Evolutionary conservation across 2,329 filamentous ascomycete species (phyloP).

Genomic region (Colletotrichum sp.): DNA sequence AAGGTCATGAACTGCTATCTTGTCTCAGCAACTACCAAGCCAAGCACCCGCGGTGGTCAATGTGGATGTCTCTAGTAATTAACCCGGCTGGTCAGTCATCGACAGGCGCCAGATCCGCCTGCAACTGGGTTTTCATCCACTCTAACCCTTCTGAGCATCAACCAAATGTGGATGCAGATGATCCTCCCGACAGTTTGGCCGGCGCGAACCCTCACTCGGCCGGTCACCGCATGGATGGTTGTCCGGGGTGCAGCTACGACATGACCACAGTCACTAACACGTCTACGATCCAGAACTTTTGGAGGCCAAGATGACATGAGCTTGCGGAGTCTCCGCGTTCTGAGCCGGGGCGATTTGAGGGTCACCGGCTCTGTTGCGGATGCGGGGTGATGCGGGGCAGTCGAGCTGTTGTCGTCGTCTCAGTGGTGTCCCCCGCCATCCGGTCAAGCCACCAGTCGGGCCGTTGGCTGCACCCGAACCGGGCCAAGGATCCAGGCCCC

Average conservation of each 20-base stretch:
- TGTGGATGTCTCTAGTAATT: neutral
- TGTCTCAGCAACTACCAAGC: neutral
- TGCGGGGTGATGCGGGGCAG: slow-evolving; percentile 13
- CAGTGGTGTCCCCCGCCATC: slow-evolving; percentile 9
- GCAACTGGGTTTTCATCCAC: neutral
- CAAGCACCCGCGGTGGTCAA: neutral
- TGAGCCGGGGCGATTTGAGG: neutral
- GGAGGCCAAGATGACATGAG: neutral
- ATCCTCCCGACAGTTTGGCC: slow-evolving; percentile 4
- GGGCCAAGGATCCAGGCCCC: neutral
- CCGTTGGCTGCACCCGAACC: slow-evolving; percentile 5
- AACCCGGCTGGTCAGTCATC: neutral
- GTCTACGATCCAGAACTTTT: neutral
- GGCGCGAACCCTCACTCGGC: neutral
- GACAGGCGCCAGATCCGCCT: too few species aligned
- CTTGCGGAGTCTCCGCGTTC: slow-evolving; percentile 16
- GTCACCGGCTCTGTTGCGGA: neutral
- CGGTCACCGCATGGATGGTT: neutral
- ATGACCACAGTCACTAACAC: neutral
- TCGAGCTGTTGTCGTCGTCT: neutral
- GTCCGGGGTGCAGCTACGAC: neutral
- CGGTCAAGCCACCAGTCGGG: slow-evolving; percentile 20
- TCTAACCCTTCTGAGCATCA: neutral
- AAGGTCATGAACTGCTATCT: neutral
- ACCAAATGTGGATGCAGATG: neutral